Evolutionary conservation across 2,329 filamentous ascomycete species (phyloP), one percentile per base, ranked within the genome.

Genomic region (Colletotrichum cereale): DNA sequence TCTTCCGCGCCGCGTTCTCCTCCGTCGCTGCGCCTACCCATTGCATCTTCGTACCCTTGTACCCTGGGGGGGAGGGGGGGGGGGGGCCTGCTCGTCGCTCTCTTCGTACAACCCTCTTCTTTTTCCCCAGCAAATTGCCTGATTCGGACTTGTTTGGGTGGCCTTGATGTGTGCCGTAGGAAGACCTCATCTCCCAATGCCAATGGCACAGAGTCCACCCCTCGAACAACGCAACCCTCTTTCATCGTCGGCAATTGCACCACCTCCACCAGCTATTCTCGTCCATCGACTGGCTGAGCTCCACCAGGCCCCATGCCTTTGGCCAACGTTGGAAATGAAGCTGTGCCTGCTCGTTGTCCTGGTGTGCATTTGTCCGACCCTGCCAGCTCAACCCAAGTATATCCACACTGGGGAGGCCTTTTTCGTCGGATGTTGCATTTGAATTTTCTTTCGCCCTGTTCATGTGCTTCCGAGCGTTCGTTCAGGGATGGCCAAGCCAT

Each of bases 41-140:
- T 56, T 24, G 21, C 53, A 56, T 38, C n/a, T 47, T 5, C 10
- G 8, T 24, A 38, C 34, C 34, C 31, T 38, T 36, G 53, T 24
- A 24, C 24, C 31, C 53, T 38, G 34, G 31, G 53, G n/a, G n/a
- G n/a, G n/a, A n/a, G n/a, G n/a, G n/a, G n/a, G n/a, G n/a, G n/a
- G n/a, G n/a, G n/a, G 44, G n/a, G 21, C 53, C 31, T 56, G 12
- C 34, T 1, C 24, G 31, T 56, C 53, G 53, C 31, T 40, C 38
- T 36, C 47, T 34, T 53, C 29, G 16, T 47, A 38, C 44, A 6
- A 31, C 7, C 24, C 60, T 50, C 38, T 21, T 50, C 34, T 24
- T 18, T 47, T 34, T 34, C 40, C 36, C 36, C 21, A 38, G 65
- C 57, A 67, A 53, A 53, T 48, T 52, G n/a, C 29, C 65, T 26